These are phyloP conservation scores for Ceratocystis cacaofunesta DNA, from an alignment of 2,329 filamentous ascomycete species.

Conservation along the genomic window DNA sequence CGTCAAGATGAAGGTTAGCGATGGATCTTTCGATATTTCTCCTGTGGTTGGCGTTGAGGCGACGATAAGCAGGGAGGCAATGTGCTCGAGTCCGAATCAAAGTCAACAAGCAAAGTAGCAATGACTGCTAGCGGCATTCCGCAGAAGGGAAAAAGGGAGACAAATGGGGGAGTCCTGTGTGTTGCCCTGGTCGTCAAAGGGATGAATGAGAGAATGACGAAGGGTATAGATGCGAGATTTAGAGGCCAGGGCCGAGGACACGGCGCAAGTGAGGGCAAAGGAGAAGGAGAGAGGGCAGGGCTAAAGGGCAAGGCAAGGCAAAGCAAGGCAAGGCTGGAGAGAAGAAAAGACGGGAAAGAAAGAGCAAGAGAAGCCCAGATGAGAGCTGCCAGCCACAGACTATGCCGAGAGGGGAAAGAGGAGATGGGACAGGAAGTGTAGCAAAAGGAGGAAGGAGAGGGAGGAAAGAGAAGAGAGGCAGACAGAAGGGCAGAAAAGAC, in stretches of 20 bases:
- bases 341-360: background rate
- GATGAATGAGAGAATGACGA: constrained; percentile 4
- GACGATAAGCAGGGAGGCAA: background rate
- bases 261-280: background rate
- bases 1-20: background rate
- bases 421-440: background rate
- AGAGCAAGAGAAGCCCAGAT: background rate
- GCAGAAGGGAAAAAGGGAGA: constrained; percentile 1
- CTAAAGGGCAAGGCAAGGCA: background rate
- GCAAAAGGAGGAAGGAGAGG: constrained; percentile 11
- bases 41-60: background rate
- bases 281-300: background rate
- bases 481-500: constrained; percentile 5
- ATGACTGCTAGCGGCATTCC: constrained; percentile 5
- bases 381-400: background rate
- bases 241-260: background rate
- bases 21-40: background rate
- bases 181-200: background rate
- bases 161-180: background rate
- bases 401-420: background rate
- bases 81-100: background rate
- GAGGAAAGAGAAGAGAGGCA: constrained; percentile 6
- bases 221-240: background rate
- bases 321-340: background rate
- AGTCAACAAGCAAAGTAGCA: background rate